Conservation (phyloP, 495 filamentous ascomycete genomes). For the Talaromyces stipitatus region DNA sequence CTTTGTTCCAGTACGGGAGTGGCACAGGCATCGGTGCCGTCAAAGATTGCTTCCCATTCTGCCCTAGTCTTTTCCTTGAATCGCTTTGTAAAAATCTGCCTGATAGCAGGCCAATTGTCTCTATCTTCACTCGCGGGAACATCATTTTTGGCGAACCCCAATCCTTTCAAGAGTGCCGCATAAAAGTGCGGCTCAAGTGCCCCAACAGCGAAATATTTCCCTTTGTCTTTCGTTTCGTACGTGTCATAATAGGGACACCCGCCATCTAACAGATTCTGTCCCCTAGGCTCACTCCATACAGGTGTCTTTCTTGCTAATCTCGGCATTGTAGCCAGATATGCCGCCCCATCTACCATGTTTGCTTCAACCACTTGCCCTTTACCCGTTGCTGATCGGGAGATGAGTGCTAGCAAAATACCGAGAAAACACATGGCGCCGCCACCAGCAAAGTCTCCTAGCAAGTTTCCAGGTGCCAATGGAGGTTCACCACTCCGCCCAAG, state of each 20-base stretch:
- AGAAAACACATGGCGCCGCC: conserved; percentile 73
- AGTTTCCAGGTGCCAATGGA: conserved; percentile 73
- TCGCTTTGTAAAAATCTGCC: conserved; percentile 45
- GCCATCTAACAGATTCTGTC: conserved; percentile 72
- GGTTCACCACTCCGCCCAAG: conserved; percentile 61
- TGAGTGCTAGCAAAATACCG: conserved; percentile 41
- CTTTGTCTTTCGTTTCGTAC: conserved; percentile 74
- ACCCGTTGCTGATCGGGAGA: conserved; percentile 43
- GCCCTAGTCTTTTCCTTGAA: conserved; percentile 68
- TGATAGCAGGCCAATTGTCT: conserved; percentile 57
- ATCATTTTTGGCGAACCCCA: conserved; percentile 45
- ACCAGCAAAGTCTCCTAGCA: conserved; percentile 86
- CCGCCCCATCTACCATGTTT: conserved; percentile 91
- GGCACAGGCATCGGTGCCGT: conserved; percentile 85
- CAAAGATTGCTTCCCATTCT: conserved; percentile 83
- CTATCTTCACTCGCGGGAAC: conserved; percentile 50
- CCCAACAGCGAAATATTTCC: conserved; percentile 80
- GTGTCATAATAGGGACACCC: conserved; percentile 84
- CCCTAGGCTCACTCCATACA: conserved; percentile 54
- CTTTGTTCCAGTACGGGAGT: conserved; percentile 71
- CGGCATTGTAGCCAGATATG: conserved; percentile 69
- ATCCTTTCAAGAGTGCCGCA: conserved; percentile 51
- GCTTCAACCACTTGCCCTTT: conserved; percentile 83
- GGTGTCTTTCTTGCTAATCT: conserved; percentile 52
- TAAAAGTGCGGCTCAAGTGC: conserved; percentile 88